A percentile compares a stretch with the other conserved stretches of the same genome.
Conservation (phyloP, 2,329 filamentous ascomycete species). For the Trichoderma koningiopsis region DNA sequence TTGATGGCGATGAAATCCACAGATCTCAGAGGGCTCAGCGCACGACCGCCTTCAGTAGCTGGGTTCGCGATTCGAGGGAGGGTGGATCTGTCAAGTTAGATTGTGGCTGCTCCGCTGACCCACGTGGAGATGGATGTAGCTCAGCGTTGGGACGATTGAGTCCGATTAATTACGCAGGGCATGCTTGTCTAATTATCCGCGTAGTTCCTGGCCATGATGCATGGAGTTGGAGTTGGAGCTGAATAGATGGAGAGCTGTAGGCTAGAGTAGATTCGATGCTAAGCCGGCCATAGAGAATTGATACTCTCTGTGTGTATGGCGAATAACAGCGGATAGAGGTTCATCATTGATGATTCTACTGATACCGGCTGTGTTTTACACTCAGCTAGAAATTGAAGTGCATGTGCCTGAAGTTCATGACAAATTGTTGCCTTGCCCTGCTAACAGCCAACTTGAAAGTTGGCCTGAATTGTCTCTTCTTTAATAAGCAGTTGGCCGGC, state of each 20-base stretch:
- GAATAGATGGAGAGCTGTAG: not conserved
- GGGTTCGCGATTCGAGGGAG: not conserved
- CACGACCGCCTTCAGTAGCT: not conserved
- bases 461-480: not conserved
- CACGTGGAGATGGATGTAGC: constrained; percentile 14
- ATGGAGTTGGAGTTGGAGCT: not conserved
- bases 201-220: not conserved
- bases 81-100: constrained; percentile 1
- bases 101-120: constrained; percentile 8
- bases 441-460: not conserved
- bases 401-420: not conserved
- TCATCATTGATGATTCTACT: no score
- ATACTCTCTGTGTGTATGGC: not conserved
- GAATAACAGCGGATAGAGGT: not conserved
- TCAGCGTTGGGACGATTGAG: constrained; percentile 8
- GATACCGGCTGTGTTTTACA: not conserved
- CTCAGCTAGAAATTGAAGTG: not conserved
- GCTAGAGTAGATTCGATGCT: not conserved
- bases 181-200: constrained; percentile 6
- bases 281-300: not conserved
- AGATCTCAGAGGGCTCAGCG: constrained; percentile 12
- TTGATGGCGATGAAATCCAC: not conserved
- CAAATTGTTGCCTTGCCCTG: not conserved
- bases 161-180: constrained; percentile 11
- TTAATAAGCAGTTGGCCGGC: not conserved